Base-by-base conservation (phyloP, 495 filamentous ascomycete species). In the Penicillium odoratum region DNA sequence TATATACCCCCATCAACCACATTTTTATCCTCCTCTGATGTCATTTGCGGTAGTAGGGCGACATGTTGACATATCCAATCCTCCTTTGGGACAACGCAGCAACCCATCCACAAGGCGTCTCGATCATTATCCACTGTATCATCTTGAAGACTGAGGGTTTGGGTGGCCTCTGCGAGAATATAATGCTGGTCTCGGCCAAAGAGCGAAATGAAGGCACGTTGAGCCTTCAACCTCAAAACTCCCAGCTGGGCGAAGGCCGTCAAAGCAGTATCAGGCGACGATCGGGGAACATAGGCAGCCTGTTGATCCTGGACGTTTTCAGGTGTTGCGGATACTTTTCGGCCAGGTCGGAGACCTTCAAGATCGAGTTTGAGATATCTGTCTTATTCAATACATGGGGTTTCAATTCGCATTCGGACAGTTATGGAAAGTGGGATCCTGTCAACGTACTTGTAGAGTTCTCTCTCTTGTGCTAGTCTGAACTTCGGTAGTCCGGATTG, bases 211-310 rank as follows among this genome's bases (percentile, higher is more conserved):
- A 86, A 68, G 21, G 68, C 72, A 3, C 84, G 82, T 38, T 76
- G 71, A 31, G 70, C 72, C 31, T 81, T 71, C 42, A 87, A 63
- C 6, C 81, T 74, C 15, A 83, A 69, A 31, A 79, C 71, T 0
- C 79, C 84, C 28, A 89, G 65, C 64, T 89, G 85, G 30, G 85
- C 81, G 59, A 88, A 82, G 1, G 82, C 78, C 0, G 80, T 82
- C 21, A 90, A 72, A 49, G 78, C 79, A 3, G 80, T 71, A 59
- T 90, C 86, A 8, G 63, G 71, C 21, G 78, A 80, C 1, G 68
- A 38, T 4, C 11, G 11, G 34, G 34, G 34, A 33, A 33, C 30
- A 9, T 33, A 33, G 30, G 30, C 30, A 33, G 3, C 6, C 6
- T 33, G 0, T 7, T 33, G 30, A 33, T 9, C 9, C 2, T 33